Conservation (phyloP, 1,284 basidiomycete genomes). For the Microbotryum scabiosae region DNA sequence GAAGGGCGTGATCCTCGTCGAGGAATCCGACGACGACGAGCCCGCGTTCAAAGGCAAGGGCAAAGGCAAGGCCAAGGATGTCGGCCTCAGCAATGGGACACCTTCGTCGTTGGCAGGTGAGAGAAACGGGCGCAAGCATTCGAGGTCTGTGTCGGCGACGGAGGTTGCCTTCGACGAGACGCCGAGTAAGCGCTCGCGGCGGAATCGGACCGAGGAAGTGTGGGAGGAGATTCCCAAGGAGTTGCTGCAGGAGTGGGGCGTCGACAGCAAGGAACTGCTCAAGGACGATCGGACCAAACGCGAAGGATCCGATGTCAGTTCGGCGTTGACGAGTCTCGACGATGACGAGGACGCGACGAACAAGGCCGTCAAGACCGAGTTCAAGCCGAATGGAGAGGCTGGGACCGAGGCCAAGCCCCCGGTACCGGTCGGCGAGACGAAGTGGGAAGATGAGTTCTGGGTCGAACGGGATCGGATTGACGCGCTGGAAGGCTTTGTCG, state of each 20-base stretch:
- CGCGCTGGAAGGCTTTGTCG: slow-evolving; percentile 50
- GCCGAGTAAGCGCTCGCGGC: slow-evolving; percentile 50
- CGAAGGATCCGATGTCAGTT: not conserved
- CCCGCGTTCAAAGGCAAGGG: slow-evolving; percentile 54
- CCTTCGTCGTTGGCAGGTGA: too few species aligned
- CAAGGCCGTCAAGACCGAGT: slow-evolving; percentile 1
- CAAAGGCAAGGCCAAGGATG: slow-evolving; percentile 48
- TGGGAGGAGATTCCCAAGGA: slow-evolving; percentile 71
- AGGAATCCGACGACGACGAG: slow-evolving; percentile 1
- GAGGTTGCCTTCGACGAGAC: slow-evolving; percentile 39
- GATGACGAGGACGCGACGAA: slow-evolving; percentile 5
- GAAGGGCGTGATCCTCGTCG: slow-evolving; percentile 14
- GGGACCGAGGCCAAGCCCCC: slow-evolving; percentile 24
- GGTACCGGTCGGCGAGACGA: slow-evolving; percentile 35
- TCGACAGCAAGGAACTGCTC: too few species aligned
- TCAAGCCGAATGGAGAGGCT: not conserved
- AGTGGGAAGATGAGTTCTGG: slow-evolving; percentile 36
- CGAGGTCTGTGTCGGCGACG: not conserved
- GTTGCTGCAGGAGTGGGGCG: slow-evolving; percentile 47
- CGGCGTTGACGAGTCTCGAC: slow-evolving; percentile 3
- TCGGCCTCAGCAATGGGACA: too few species aligned
- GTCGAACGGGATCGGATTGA: slow-evolving; percentile 26
- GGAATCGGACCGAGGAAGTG: slow-evolving; percentile 49
- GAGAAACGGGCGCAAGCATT: not conserved
- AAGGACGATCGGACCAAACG: slow-evolving; percentile 27